Base-by-base conservation (phyloP, 2,329 filamentous ascomycete species). In the Aureobasidium leucospermi region DNA sequence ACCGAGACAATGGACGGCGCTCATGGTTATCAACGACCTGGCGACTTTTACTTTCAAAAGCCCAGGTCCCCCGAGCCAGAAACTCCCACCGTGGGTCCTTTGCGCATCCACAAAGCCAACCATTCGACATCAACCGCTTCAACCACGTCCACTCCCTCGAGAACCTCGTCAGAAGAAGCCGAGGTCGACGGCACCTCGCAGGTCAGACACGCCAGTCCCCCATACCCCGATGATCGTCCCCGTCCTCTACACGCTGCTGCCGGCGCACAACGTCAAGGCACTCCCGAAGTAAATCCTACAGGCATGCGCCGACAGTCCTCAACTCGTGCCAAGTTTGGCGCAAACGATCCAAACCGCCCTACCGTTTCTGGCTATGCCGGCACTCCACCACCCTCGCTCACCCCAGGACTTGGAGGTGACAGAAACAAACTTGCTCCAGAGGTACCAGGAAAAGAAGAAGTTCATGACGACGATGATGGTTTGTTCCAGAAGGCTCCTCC, bases 71-170 rank as follows among this genome's bases (percentile, higher is more conserved):
- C 59, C 15, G 60, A 58, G 11, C 73, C 74, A 47, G 85, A 90
- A 67, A 90, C 89, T 67, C 89, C 90, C 60, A 89, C 88, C 16
- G 48, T 62, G 34, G 89, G 89, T 68, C 91, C 91, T 62, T 75
- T 96, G 74, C 85, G 90, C 69, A 95, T 96, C 71, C 87, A 86
- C 77, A 95, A 95, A 74, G 85, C 86, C 60, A 83, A 85, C 67
- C 76, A 79, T 51, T 58, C 55, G 5, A 29, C 55, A 13, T 47
- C 42, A 6, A 45, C 52, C 31, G 74, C 68, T 65, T 72, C 74
- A 60, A 43, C 52, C 31, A 75, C 68, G 65, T 72, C 74, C 61
- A 75, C 74, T 48, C 83, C 84, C 66, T 83, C 81, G 52, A 78
- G 67, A 67, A 68, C 72, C 69, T 67, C 59, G 10, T 58, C 74